Base-by-base conservation (phyloP, 2,329 filamentous ascomycete species). In the Penicillium verrucosum region DNA sequence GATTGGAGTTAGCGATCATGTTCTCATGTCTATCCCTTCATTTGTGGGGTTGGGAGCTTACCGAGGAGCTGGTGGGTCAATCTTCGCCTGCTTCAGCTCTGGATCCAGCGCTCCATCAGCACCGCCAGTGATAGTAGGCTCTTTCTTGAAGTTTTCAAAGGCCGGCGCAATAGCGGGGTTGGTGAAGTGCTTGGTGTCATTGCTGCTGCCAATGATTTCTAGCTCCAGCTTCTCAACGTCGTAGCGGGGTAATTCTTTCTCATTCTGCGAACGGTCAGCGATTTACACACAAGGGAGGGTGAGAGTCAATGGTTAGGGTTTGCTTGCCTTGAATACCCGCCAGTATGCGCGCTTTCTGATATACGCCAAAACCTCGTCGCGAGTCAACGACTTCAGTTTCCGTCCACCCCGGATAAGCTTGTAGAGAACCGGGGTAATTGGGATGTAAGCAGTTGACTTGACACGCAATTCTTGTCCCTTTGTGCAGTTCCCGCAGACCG, bases 131-230 rank as follows among this genome's bases (percentile, higher is more conserved):
- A 59, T 52, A 2, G 48, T 57, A 8, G 54, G 57, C 37, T 59
- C 57, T 49, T 56, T 16, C 34, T 59, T 53, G 54, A 59, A 57
- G 5, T 57, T 59, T 16, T 50, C 43, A 12, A 57, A 57, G 4
- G 29, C 38, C 10, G 57, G 57, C 1, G 34, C 37, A 5, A 32
- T 38, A n/a, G 57, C 27, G 12, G 54, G 53, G 23, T 59, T 38
- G 3, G 44, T 40, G n/a, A 52, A 57, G n/a, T 48, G 40, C 10
- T 42, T 59, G 7, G 57, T 51, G 40, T 59, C 54, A 29, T 59
- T 59, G 25, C 36, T 57, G 34, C 54, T 57, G 6, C 57, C 57
- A 27, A 59, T 59, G 34, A 59, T 57, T 16, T 59, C 53, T 18
- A 56, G 16, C 3, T 59, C 54, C n/a, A 59, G 47, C 16, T 53